phyloP scores from a whole-genome alignment of 2,329 filamentous ascomycete genomes.

The Fusarium sp. region DNA sequence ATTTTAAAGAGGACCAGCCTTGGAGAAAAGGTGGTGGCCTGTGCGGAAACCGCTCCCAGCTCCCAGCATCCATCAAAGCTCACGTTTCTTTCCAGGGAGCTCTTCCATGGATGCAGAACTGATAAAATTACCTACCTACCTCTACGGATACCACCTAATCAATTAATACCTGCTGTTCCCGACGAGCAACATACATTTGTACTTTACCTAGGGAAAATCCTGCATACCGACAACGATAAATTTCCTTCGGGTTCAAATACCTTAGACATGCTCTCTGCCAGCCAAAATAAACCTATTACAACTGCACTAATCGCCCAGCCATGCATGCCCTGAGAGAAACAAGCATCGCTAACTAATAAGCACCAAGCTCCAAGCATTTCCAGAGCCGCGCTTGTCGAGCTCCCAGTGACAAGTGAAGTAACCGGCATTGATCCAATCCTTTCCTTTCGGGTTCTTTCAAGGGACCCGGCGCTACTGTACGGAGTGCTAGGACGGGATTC shows the following conservation, averaged over 20 bases:
- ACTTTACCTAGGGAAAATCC: not conserved
- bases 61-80: constrained; percentile 6
- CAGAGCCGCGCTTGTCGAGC: constrained; percentile 39
- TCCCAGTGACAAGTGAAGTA: constrained; percentile 6
- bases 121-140: not conserved
- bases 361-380: constrained; percentile 8
- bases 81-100: constrained; percentile 20
- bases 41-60: constrained; percentile 22
- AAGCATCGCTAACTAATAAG: not conserved
- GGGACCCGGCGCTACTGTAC: constrained; percentile 4
- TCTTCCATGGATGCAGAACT: constrained; percentile 5
- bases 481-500: constrained; percentile 1
- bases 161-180: not conserved
- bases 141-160: not conserved
- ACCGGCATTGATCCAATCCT: constrained; percentile 26
- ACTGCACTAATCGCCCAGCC: not conserved
- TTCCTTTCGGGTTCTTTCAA: constrained; percentile 16
- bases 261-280: not conserved
- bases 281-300: not conserved
- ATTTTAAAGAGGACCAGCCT: constrained; percentile 18
- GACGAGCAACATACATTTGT: not conserved
- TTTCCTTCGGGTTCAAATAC: not conserved
- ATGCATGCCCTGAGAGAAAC: not conserved
- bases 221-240: not conserved
- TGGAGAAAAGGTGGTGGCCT: constrained; percentile 28